Percentiles rank a stretch among this genome's conserved stretches.
These are phyloP conservation scores for Thermothielavioides terrestris DNA, from an alignment of 495 filamentous ascomycete species.

Conservation along the genomic window DNA sequence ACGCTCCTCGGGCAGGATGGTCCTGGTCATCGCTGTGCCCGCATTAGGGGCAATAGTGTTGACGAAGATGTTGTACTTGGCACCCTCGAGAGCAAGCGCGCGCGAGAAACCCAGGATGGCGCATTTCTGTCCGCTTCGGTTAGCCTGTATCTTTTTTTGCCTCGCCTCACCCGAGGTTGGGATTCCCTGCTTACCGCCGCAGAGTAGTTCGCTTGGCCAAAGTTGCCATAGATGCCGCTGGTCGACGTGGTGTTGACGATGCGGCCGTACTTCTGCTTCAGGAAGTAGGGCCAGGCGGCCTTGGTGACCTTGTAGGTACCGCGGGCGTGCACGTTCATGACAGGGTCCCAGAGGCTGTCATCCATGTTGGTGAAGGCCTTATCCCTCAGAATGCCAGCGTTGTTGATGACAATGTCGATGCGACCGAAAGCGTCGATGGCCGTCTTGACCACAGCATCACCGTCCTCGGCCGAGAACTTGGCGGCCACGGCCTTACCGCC, in stretches of 20 bases:
- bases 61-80: conserved; percentile 96
- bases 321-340: conserved; percentile 84
- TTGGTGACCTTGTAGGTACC: conserved; percentile 97
- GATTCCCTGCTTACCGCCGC: conserved; percentile 56
- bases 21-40: conserved; percentile 90
- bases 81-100: conserved; percentile 84
- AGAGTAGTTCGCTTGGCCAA: conserved; percentile 96
- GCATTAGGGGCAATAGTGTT: conserved; percentile 99
- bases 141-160: no score
- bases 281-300: conserved; percentile 94
- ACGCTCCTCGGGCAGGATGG: conserved; percentile 94
- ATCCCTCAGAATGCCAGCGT: conserved; percentile 93
- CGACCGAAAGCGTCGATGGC: conserved; percentile 92
- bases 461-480: conserved; percentile 91
- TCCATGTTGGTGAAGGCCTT: conserved; percentile 98
- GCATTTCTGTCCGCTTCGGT: conserved; percentile 56
- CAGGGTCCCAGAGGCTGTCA: conserved; percentile 85
- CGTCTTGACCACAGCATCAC: conserved; percentile 82
- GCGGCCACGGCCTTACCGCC: conserved; percentile 89
- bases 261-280: conserved; percentile 98
- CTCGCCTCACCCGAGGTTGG: no score
- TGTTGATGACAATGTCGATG: conserved; percentile 92
- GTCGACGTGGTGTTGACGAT: conserved; percentile 95
- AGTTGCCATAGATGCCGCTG: conserved; percentile 97
- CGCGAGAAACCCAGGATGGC: conserved; percentile 94